Evolutionary conservation across 331 rosid genomes (phyloP), one percentile per base, ranked within the genome.

Genomic region (Saraca asoca): DNA sequence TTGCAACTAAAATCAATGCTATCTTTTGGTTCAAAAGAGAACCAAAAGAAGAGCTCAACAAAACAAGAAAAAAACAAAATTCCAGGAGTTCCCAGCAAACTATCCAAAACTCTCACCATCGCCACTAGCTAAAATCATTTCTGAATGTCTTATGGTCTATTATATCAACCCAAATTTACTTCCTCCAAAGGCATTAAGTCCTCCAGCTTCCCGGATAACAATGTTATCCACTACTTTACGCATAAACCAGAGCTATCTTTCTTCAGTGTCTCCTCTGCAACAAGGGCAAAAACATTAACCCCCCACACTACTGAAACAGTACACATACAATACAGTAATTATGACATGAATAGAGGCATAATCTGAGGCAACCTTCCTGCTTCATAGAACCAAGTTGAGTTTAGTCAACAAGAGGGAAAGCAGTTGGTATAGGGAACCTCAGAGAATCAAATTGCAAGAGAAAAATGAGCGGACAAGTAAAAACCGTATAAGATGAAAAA

Each of bases 221-320:
- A 14, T 7, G 5, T 6, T 12, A 15, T 54, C 38, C 60, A 13
- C 69, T 51, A 46, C 46, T 17, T 42, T 12, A 52, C 56, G 41
- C 37, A 13, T 11, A 68, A 50, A 51, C 48, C 44, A 15, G 19
- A n/a, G 18, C 11, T 18, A 18, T 56, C 24, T 55, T 69, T 58
- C 64, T 44, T 85, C 86, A 88, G 49, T 61, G 90, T 75, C 74
- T 80, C 68, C 84, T 88, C 92, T 88, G 88, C 84, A 75, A 67
- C 54, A 12, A 68, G 44, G 42, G 42, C 51, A 72, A 69, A 42
- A 60, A 7, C 48, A 78, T 79, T 64, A 80, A 57, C 37, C 13
- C 16, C 46, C 6, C 5, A 34, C 52, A 15, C 54, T 7, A 51
- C 29, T 37, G 52, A 74, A 56, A 44, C 58, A 57, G 34, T 11